Conservation (phyloP, 1,284 basidiomycete species). For the Hypsizygus ulmarius region DNA sequence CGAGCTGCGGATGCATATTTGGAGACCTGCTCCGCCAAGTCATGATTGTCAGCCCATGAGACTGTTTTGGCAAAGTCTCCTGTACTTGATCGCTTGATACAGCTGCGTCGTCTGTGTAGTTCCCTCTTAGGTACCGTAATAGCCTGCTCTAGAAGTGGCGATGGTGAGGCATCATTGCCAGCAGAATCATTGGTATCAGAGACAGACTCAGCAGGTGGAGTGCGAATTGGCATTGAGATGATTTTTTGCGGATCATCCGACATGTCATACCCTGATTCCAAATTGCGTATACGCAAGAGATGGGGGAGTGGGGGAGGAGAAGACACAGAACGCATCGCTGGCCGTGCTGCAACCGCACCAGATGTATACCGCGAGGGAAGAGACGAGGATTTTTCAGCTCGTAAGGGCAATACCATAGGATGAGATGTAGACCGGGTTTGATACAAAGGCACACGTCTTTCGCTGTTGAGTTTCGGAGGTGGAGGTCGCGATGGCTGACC, state of each 20-base stretch:
- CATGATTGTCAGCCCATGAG: conserved; percentile 69
- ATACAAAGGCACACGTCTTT: conserved; percentile 7
- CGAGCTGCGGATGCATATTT: conserved; percentile 52
- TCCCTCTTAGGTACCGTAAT: conserved; percentile 14
- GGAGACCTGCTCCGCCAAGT: conserved; percentile 53
- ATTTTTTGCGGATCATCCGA: conserved; percentile 21
- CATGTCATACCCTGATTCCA: conserved; percentile 19
- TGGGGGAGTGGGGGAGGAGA: conserved; percentile 30
- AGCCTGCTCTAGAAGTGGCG: conserved; percentile 5
- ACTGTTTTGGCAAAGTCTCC: conserved; percentile 63
- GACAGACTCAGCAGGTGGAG: conserved; percentile 1
- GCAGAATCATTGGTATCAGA: not conserved
- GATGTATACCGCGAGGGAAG: conserved; percentile 9
- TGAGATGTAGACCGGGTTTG: conserved; percentile 11
- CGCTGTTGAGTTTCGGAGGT: not conserved
- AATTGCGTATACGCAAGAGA: conserved; percentile 22
- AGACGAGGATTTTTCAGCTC: conserved; percentile 9
- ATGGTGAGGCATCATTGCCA: conserved; percentile 6
- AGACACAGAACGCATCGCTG: conserved; percentile 14
- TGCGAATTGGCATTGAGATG: conserved; percentile 9
- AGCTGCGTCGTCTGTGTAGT: conserved; percentile 54
- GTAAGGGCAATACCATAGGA: not conserved
- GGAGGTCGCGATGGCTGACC: not conserved
- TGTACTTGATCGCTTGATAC: conserved; percentile 57
- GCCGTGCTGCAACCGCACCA: not conserved